phyloP scores from a whole-genome alignment of 2,329 filamentous ascomycete species.

The Aspergillus fischeri region DNA sequence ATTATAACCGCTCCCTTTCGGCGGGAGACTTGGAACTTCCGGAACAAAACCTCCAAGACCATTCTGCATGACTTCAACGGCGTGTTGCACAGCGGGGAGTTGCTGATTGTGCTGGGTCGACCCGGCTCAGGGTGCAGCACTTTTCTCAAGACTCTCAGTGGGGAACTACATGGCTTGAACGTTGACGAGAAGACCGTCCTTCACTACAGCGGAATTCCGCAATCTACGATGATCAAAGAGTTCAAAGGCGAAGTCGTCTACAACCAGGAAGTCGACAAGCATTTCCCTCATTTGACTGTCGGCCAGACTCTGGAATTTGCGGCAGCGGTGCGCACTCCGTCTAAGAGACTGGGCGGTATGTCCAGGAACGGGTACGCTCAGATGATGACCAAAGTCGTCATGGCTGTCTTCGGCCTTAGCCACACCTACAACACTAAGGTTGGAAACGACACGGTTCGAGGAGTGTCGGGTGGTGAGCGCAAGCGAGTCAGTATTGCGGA shows the following conservation, averaged over 20 bases:
- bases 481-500: conserved; percentile 61
- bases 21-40: conserved; percentile 9
- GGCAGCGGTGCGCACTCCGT: conserved; percentile 57
- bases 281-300: conserved; percentile 62
- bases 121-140: conserved; percentile 62
- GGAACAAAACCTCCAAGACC: conserved; percentile 25
- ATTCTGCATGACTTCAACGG: conserved; percentile 61
- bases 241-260: conserved; percentile 37
- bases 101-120: conserved; percentile 49
- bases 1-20: conserved; percentile 17
- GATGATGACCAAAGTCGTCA: conserved; percentile 41
- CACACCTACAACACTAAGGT: conserved; percentile 50
- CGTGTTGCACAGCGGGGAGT: conserved; percentile 49
- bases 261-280: conserved; percentile 61
- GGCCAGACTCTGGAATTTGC: conserved; percentile 75
- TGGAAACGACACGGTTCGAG: conserved; percentile 52
- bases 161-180: conserved; percentile 73
- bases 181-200: conserved; percentile 66
- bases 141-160: conserved; percentile 74
- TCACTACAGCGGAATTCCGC: conserved; percentile 67
- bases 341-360: conserved; percentile 23
- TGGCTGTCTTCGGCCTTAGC: conserved; percentile 35
- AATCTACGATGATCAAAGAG: conserved; percentile 29
- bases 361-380: conserved; percentile 34
- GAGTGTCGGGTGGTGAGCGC: conserved; percentile 56